Conservation (phyloP, 148 eudicot species). For the Polygonum aviculare region DNA sequence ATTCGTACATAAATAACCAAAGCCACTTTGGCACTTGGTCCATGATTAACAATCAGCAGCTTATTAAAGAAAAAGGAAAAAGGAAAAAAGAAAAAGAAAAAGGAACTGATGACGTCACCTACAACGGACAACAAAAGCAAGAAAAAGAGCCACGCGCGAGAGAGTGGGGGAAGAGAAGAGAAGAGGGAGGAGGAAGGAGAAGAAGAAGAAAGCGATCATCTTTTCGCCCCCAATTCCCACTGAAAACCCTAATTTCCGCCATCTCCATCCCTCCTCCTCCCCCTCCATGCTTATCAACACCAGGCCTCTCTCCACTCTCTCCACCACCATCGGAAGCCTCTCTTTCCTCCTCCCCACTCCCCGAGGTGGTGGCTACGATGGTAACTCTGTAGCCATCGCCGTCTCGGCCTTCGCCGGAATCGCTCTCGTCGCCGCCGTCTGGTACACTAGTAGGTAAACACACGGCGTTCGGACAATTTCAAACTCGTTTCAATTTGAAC, state of each 20-base stretch:
- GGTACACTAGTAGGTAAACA: conserved; percentile 48
- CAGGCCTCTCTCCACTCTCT: conserved; percentile 14
- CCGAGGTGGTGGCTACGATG: conserved; percentile 26
- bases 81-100: background rate
- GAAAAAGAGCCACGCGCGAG: background rate
- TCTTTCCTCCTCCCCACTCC: conserved; percentile 14
- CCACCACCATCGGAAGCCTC: conserved; percentile 26
- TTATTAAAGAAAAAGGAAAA: background rate
- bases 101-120: background rate
- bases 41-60: background rate
- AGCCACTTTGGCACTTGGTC: background rate
- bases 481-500: background rate
- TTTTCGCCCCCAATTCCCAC: background rate
- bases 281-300: conserved; percentile 15
- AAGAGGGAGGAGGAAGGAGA: background rate
- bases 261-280: background rate
- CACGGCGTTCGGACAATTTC: background rate
- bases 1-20: background rate
- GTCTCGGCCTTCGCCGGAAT: conserved; percentile 63
- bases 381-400: conserved; percentile 30
- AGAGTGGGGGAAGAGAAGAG: background rate
- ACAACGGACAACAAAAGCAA: background rate
- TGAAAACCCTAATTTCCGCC: background rate
- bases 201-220: background rate
- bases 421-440: conserved; percentile 51